Base-by-base conservation (phyloP, 2,329 filamentous ascomycete genomes). In the Calonectria honghensis region DNA sequence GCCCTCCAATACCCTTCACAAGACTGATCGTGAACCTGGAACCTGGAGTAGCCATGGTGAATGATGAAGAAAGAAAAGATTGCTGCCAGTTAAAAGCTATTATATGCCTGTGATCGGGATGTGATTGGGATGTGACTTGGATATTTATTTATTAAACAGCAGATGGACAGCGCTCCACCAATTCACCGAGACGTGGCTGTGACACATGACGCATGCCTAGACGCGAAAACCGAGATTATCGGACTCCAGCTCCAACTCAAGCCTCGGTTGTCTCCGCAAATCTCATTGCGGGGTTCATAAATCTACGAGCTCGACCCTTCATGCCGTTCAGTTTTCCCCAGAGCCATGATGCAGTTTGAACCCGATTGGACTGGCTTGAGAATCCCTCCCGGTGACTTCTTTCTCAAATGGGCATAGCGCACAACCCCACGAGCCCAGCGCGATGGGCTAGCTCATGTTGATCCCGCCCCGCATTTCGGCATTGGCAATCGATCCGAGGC, bases 151-250 rank as follows among this genome's bases (percentile, higher is more conserved):
- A 63, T 63, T 39, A 10, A 41, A 20, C 27, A 39, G 24, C 13
- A 16, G 14, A 48, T 2, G 4, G 27, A 6, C 18, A 20, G 37
- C 9, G 37, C 3, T 63, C 57, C 57, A 63, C 57, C 24, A 20
- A 31, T 16, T 7, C 4, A 2, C 10, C 11, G 7, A 2, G 20
- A 41, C 5, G 24, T 6, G 14, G 18, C 31, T 31, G 35, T 24
- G 20, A 63, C 13, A 16, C 52, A 57, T 63, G 57, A 63, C 35
- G 27, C 57, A 39, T 41, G 31, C 31, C 18, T 18, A 57, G 52
- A 20, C 18, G 18, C 18, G 10, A 39, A 20, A 41, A 24, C 57
- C 57, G 24, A 29, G 35, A 39, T 29, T 29, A n/a, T 41, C 35
- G 24, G 35, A 18, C 57, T 39, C 14, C 57, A 41, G 20, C 14